Conservation (phyloP, 306 rosid genomes). For the Psophocarpus tetragonolobus region DNA sequence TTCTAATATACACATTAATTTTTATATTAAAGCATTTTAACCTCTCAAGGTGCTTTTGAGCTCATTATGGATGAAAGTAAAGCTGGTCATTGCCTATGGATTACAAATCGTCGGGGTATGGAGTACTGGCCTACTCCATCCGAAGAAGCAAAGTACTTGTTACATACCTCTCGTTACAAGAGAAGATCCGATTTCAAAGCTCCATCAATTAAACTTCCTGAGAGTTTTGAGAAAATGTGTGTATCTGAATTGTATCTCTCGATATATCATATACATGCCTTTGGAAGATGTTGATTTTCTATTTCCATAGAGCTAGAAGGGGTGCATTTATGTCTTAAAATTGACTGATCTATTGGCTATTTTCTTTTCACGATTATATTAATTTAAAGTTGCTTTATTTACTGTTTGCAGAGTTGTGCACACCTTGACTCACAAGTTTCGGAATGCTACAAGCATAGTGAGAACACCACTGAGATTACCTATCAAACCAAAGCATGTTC, state of each 20-base stretch:
- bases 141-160: slow-evolving; percentile 67
- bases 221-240: slow-evolving; percentile 82
- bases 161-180: slow-evolving; percentile 37
- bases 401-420: slow-evolving; percentile 78
- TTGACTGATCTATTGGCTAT: slow-evolving; percentile 11
- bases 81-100: slow-evolving; percentile 96
- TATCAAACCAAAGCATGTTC: slow-evolving; percentile 64
- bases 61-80: slow-evolving; percentile 81
- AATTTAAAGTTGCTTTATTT: slow-evolving; percentile 24
- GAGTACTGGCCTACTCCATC: slow-evolving; percentile 91
- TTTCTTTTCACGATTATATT: slow-evolving; percentile 24
- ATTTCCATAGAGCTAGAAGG: slow-evolving; percentile 6
- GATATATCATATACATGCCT: slow-evolving; percentile 1
- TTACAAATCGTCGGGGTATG: slow-evolving; percentile 86
- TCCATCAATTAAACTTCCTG: slow-evolving; percentile 61
- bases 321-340: slow-evolving; percentile 24
- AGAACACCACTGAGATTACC: slow-evolving; percentile 72
- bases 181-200: slow-evolving; percentile 51
- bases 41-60: slow-evolving; percentile 76
- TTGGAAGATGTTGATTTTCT: slow-evolving; percentile 25
- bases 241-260: slow-evolving; percentile 39
- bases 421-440: slow-evolving; percentile 84
- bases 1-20: slow-evolving; percentile 8
- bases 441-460: slow-evolving; percentile 73
- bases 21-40: slow-evolving; percentile 37